A percentile compares a stretch with the other conserved stretches of the same genome.
phyloP scores from a whole-genome alignment of 768 basidiomycete genomes.

The Pisolithus tinctorius region DNA sequence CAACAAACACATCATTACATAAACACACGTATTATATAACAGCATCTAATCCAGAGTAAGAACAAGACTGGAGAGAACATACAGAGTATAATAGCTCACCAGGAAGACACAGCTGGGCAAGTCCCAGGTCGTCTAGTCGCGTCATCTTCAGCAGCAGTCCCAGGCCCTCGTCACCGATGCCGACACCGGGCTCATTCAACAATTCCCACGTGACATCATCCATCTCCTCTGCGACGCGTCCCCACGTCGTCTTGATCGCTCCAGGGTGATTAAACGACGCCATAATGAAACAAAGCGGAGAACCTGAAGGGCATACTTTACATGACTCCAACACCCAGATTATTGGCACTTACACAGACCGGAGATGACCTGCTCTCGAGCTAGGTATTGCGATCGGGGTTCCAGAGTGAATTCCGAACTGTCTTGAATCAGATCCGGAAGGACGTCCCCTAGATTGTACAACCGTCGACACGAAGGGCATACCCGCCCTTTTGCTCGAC shows the following conservation, averaged over 20 bases:
- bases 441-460: conserved; percentile 60
- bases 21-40: not conserved
- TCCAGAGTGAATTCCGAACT: conserved; percentile 10
- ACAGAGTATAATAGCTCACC: not conserved
- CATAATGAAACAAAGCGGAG: conserved; percentile 68
- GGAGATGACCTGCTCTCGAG: conserved; percentile 63
- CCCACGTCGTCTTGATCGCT: conserved; percentile 64
- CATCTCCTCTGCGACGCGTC: conserved; percentile 60
- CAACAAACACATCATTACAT: conserved; percentile 17
- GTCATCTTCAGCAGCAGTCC: conserved; percentile 73
- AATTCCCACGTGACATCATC: conserved; percentile 58
- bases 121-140: conserved; percentile 63
- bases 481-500: conserved; percentile 58
- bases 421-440: conserved; percentile 41
- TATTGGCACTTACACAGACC: conserved; percentile 56
- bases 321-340: too few relatives aligned
- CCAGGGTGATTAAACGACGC: conserved; percentile 60
- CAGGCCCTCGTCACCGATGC: conserved; percentile 35
- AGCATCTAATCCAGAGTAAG: not conserved
- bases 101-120: conserved; percentile 49
- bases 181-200: conserved; percentile 40
- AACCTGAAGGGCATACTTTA: conserved; percentile 38
- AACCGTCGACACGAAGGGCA: conserved; percentile 75
- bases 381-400: conserved; percentile 33
- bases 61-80: too few relatives aligned